Evolutionary conservation across 2,329 filamentous ascomycete species (phyloP).

Genomic region (Aspergillus neoniger): DNA sequence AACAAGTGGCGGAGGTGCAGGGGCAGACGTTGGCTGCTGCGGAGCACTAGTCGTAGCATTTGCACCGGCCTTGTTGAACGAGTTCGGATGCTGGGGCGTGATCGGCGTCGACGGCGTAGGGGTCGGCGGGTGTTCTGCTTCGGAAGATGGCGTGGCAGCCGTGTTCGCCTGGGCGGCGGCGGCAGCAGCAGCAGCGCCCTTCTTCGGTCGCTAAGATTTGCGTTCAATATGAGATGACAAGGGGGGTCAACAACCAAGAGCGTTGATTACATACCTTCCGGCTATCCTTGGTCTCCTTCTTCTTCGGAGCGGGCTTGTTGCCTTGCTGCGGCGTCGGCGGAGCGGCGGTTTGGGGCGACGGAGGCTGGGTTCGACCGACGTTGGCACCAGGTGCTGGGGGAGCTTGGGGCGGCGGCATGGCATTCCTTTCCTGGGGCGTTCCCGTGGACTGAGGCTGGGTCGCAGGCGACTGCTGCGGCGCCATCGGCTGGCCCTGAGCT

Average conservation of each 20-base stretch:
- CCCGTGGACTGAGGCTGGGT: constrained; percentile 51
- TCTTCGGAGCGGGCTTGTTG: constrained; percentile 62
- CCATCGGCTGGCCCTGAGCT: constrained; percentile 48
- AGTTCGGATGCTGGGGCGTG: constrained; percentile 49
- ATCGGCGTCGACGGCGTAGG: constrained; percentile 53
- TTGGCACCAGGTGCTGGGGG: constrained; percentile 43
- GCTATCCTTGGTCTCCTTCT: constrained; percentile 58
- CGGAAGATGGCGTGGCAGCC: constrained; percentile 47
- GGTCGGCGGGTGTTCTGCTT: constrained; percentile 50
- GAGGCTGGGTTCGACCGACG: constrained; percentile 44
- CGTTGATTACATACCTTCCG: constrained; percentile 49
- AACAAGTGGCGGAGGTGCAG: constrained; percentile 38
- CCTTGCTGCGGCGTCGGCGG: constrained; percentile 63
- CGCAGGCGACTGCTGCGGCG: constrained; percentile 48
- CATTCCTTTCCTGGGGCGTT: constrained; percentile 60
- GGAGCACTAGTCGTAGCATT: constrained; percentile 37
- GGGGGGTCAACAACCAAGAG: not conserved
- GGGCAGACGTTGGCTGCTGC: constrained; percentile 38
- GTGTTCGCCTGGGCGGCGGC: constrained; percentile 40
- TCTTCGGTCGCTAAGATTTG: constrained; percentile 44
- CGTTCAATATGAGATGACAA: constrained; percentile 20
- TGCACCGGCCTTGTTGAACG: constrained; percentile 45
- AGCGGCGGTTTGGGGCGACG: constrained; percentile 51
- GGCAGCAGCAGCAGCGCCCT: constrained; percentile 29
- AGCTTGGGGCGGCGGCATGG: constrained; percentile 53